Evolutionary conservation across 139 green algal genomes (phyloP).

Genomic region (Tetratostichococcus sp.): DNA sequence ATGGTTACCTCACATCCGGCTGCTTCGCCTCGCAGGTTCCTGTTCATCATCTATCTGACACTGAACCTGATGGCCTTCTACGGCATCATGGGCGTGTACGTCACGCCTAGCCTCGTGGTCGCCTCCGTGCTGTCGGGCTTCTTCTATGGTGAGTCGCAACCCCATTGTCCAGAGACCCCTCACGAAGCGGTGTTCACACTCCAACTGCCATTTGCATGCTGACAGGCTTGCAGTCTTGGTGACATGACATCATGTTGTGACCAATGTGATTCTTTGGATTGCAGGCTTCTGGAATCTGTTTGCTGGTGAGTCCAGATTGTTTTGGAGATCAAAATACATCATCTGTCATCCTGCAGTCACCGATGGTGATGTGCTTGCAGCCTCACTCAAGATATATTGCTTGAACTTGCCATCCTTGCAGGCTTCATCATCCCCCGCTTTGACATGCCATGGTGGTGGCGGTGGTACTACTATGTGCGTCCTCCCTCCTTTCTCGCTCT

Average conservation of each 20-base stretch:
- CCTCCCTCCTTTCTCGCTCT: too few relatives aligned
- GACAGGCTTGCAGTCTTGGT: too few relatives aligned
- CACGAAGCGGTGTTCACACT: too few relatives aligned
- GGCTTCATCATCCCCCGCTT: neutral
- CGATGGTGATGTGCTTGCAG: too few relatives aligned
- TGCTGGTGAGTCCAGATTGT: neutral
- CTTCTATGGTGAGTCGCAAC: conserved; percentile 13
- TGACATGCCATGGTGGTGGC: neutral
- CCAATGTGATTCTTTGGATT: neutral
- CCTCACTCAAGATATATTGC: neutral
- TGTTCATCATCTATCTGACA: conserved; percentile 27
- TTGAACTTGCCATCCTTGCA: neutral
- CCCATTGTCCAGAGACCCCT: too few relatives aligned
- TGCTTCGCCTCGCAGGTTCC: conserved; percentile 11
- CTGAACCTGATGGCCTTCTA: conserved; percentile 31
- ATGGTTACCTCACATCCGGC: too few relatives aligned
- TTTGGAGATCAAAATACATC: too few relatives aligned
- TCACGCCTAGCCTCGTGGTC: conserved; percentile 22
- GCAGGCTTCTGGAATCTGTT: conserved; percentile 27
- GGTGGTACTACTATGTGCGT: neutral
- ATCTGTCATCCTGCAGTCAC: too few relatives aligned
- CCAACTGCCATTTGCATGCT: too few relatives aligned
- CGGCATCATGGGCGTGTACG: conserved; percentile 26
- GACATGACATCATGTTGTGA: too few relatives aligned
- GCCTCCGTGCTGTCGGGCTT: conserved; percentile 19